phyloP scores from a whole-genome alignment of 805 yeast species.

The Candida taoyuanica region DNA sequence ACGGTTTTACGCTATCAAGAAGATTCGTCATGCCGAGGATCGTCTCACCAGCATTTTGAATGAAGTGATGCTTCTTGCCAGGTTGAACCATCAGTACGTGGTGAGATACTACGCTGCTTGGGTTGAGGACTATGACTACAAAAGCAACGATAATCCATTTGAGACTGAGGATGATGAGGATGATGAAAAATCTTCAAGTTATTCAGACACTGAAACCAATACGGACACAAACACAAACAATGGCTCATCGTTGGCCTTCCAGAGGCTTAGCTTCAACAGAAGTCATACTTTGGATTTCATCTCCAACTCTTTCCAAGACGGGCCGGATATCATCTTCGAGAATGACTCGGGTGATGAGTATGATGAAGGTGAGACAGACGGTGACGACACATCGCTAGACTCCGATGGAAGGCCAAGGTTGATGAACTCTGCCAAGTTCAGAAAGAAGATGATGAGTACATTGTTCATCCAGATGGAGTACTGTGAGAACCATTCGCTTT shows the following conservation, averaged over 20 bases:
- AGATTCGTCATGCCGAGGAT: slow-evolving; percentile 77
- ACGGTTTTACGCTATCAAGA: slow-evolving; percentile 89
- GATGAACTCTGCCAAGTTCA: slow-evolving; percentile 18
- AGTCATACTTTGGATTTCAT: slow-evolving; percentile 57
- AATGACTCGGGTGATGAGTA: slow-evolving; percentile 27
- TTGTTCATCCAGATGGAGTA: slow-evolving; percentile 97
- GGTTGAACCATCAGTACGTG: slow-evolving; percentile 91
- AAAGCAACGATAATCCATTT: slow-evolving; percentile 31
- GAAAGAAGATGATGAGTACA: slow-evolving; percentile 49
- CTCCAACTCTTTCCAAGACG: slow-evolving; percentile 50
- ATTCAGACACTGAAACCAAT: background rate
- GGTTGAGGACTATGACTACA: slow-evolving; percentile 56
- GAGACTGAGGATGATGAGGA: slow-evolving; percentile 27
- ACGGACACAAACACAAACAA: slow-evolving; percentile 4
- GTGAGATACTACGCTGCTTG: slow-evolving; percentile 97
- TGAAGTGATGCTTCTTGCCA: slow-evolving; percentile 87
- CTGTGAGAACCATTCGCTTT: slow-evolving; percentile 89
- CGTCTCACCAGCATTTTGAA: slow-evolving; percentile 76
- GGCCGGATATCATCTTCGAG: slow-evolving; percentile 53
- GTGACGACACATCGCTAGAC: slow-evolving; percentile 20
- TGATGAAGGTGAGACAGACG: slow-evolving; percentile 24
- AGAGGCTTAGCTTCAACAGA: slow-evolving; percentile 28
- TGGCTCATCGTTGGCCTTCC: slow-evolving; percentile 6
- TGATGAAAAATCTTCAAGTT: slow-evolving; percentile 7
- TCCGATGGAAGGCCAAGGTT: slow-evolving; percentile 7